These are phyloP conservation scores for Medicago truncatula DNA, from an alignment of 306 rosid genomes.

Conservation along the genomic window MtrunA17r5.0-ANR NC_053042.1:3790501-3791000, in stretches of 20 bases:
- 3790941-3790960: constrained; percentile 65
- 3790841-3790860: constrained; percentile 66
- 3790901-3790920: constrained; percentile 74
- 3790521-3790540: constrained; percentile 54
- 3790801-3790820: constrained; percentile 78
- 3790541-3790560: constrained; percentile 81
- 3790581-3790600: constrained; percentile 57
- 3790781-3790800: constrained; percentile 77
- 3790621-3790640: constrained; percentile 50
- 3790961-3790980: constrained; percentile 72
- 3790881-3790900: constrained; percentile 50
- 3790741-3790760: constrained; percentile 62
- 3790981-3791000: constrained; percentile 59
- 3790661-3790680: constrained; percentile 39
- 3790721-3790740: constrained; percentile 53
- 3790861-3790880: constrained; percentile 86
- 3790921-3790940: constrained; percentile 64
- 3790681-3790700: constrained; percentile 61
- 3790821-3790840: constrained; percentile 66
- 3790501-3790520: constrained; percentile 53
- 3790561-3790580: constrained; percentile 74
- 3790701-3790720: constrained; percentile 67
- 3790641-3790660: constrained; percentile 27
- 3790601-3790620: constrained; percentile 47
- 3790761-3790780: constrained; percentile 69